Evolutionary conservation across 352 stramenopile genomes (phyloP).

Genomic region (Pythium rhizo-oryzae): DNA sequence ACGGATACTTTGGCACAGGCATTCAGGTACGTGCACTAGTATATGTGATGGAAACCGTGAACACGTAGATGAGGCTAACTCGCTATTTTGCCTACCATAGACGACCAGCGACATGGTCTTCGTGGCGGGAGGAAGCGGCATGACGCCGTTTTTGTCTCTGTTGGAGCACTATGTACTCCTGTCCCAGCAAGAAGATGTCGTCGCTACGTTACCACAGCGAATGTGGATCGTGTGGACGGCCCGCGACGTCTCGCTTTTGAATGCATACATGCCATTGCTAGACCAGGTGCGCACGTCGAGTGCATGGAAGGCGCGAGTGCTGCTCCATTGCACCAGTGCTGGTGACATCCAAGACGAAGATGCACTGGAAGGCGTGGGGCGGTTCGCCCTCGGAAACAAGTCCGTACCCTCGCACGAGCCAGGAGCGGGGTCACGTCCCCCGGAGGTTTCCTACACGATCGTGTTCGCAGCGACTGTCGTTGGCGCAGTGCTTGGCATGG

Average conservation of each 20-base stretch:
- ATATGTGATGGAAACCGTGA: no score
- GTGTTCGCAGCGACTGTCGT: constrained; percentile 20
- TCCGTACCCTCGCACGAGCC: not conserved
- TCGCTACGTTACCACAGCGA: constrained; percentile 10
- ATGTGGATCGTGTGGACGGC: constrained; percentile 32
- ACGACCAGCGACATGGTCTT: constrained; percentile 62
- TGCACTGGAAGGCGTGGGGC: not conserved
- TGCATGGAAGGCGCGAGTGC: constrained; percentile 17
- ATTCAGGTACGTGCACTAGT: constrained; percentile 34
- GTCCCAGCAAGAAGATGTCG: constrained; percentile 22
- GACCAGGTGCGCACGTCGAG: constrained; percentile 17
- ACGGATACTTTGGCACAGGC: constrained; percentile 72
- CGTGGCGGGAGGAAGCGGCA: constrained; percentile 66
- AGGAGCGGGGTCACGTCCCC: not conserved
- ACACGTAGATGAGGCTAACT: no score
- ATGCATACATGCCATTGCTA: constrained; percentile 22
- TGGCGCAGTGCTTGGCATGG: constrained; percentile 15
- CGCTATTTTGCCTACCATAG: not conserved
- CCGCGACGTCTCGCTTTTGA: constrained; percentile 23
- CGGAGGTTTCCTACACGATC: not conserved
- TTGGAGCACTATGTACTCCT: constrained; percentile 54
- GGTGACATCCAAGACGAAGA: not conserved
- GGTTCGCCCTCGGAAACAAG: constrained; percentile 2
- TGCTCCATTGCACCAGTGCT: constrained; percentile 21
- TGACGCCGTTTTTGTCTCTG: constrained; percentile 73